Conservation (phyloP, 2,329 filamentous ascomycete species). For the Fusarium albidum region DNA sequence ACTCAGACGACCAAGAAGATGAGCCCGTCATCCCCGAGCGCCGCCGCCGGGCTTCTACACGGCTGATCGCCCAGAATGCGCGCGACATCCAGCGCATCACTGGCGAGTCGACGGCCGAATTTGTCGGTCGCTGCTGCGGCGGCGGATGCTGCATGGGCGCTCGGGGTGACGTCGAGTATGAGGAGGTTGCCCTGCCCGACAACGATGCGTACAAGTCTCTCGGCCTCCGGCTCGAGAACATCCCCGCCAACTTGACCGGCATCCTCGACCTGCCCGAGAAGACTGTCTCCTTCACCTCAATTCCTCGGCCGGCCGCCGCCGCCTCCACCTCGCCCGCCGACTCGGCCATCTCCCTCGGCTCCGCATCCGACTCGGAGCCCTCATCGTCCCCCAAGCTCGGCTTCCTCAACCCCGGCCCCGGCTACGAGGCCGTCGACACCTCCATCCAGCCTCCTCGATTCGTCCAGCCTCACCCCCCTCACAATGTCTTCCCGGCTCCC, state of each 20-base stretch:
- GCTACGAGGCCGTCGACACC: conserved; percentile 60
- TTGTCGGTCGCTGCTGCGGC: conserved; percentile 70
- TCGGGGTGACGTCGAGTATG: conserved; percentile 58
- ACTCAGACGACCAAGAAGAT: conserved; percentile 67
- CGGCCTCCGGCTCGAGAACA: conserved; percentile 75
- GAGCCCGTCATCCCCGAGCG: conserved; percentile 55
- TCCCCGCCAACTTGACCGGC: conserved; percentile 77
- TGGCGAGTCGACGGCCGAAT: conserved; percentile 68
- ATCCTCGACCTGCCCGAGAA: conserved; percentile 77
- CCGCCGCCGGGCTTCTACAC: conserved; percentile 72
- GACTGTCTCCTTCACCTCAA: conserved; percentile 74
- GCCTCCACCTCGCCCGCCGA: conserved; percentile 51
- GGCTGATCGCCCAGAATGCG: conserved; percentile 70
- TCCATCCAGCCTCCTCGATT: conserved; percentile 81
- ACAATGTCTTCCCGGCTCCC: conserved; percentile 89
- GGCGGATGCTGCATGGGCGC: conserved; percentile 69
- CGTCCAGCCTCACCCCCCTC: conserved; percentile 93
- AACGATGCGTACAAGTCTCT: conserved; percentile 87
- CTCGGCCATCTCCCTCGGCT: conserved; percentile 56
- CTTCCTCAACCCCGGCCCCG: conserved; percentile 40
- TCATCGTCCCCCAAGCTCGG: conserved; percentile 24
- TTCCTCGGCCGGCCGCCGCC: conserved; percentile 57
- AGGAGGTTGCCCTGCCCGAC: conserved; percentile 69
- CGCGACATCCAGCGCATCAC: conserved; percentile 70
- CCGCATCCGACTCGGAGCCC: conserved; percentile 43